phyloP scores from a whole-genome alignment of 2,329 filamentous ascomycete genomes.

The Calonectria henricotiae region DNA sequence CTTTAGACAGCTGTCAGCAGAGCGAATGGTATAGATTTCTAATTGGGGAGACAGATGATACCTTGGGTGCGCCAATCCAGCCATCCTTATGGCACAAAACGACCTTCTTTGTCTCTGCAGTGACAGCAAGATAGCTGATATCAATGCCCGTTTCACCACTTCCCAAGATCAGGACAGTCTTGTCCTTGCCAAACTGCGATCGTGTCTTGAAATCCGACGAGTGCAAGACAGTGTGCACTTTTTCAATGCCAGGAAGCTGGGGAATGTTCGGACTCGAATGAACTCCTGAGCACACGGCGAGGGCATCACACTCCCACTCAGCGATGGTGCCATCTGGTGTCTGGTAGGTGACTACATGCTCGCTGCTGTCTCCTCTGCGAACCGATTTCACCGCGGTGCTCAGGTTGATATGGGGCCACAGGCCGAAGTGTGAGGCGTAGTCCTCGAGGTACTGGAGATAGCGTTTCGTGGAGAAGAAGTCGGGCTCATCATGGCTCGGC shows the following conservation, averaged over 20 bases:
- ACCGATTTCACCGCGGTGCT: slow-evolving; percentile 53
- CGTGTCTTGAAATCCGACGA: slow-evolving; percentile 62
- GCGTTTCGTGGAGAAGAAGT: slow-evolving; percentile 60
- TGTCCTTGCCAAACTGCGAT: slow-evolving; percentile 59
- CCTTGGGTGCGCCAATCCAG: slow-evolving; percentile 50
- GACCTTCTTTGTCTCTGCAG: slow-evolving; percentile 58
- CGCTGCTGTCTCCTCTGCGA: slow-evolving; percentile 41
- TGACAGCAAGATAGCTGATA: slow-evolving; percentile 61
- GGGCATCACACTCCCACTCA: slow-evolving; percentile 61
- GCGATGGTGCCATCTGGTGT: slow-evolving; percentile 32
- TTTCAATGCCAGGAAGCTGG: slow-evolving; percentile 57
- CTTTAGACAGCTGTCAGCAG: slow-evolving; percentile 21
- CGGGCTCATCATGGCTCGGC: slow-evolving; percentile 57
- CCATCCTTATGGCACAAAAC: slow-evolving; percentile 62
- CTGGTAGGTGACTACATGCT: slow-evolving; percentile 49
- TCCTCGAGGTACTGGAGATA: slow-evolving; percentile 61
- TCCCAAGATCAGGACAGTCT: slow-evolving; percentile 61
- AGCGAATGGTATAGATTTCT: too few species aligned
- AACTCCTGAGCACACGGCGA: slow-evolving; percentile 63
- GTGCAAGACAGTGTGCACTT: slow-evolving; percentile 58
- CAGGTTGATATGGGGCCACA: slow-evolving; percentile 59
- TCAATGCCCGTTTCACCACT: slow-evolving; percentile 64
- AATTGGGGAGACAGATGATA: neutral
- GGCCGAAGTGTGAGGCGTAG: slow-evolving; percentile 58
- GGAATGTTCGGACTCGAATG: slow-evolving; percentile 60